Conservation (phyloP, 2,329 filamentous ascomycete species). For the Fusarium brevicatenulatum region DNA sequence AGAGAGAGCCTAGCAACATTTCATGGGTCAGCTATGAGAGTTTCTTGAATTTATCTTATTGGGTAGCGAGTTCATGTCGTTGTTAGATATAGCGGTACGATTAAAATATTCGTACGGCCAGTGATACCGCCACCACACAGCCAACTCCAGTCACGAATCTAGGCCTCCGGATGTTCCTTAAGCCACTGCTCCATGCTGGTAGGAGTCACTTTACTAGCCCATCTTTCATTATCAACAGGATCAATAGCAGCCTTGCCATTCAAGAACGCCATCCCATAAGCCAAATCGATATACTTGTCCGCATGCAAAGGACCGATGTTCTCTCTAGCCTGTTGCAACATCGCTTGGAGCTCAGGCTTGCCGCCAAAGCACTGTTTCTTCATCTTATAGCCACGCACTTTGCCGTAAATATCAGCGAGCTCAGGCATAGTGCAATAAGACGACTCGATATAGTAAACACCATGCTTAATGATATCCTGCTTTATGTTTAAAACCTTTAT, state of each 20-base stretch:
- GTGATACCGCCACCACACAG: neutral
- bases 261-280: neutral
- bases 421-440: neutral
- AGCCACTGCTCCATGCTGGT: neutral
- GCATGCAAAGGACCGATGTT: neutral
- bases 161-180: neutral
- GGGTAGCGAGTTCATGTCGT: too few species aligned
- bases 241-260: neutral
- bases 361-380: neutral
- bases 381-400: neutral
- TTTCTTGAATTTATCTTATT: neutral
- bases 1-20: too few species aligned
- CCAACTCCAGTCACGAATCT: neutral
- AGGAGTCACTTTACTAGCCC: neutral
- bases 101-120: neutral
- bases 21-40: too few species aligned
- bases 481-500: too few species aligned
- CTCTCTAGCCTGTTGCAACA: neutral
- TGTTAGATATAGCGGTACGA: rapidly evolving
- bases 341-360: neutral
- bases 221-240: neutral
- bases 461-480: neutral
- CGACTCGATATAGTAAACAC: neutral
- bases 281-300: conserved; percentile 10
- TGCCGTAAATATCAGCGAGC: neutral